Base-by-base conservation (phyloP, 2,329 filamentous ascomycete genomes). In the Trichoderma guizhouense region DNA sequence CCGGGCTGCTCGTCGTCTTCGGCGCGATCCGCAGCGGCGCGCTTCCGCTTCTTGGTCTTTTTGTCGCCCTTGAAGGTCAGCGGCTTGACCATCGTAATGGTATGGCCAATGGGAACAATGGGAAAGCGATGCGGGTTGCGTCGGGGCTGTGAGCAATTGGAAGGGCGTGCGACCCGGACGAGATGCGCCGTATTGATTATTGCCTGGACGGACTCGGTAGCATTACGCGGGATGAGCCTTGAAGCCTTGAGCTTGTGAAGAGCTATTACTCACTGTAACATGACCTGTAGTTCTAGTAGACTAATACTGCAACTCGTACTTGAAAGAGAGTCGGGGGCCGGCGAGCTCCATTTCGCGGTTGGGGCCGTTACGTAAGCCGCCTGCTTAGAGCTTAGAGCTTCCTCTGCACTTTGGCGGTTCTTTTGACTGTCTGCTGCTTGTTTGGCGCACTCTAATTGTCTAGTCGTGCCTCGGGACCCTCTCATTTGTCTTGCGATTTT, bases 1-100 rank as follows among this genome's bases (percentile, higher is more conserved):
- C 70, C 70, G n/a, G 55, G 51, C 12, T 64, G 80, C 39, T 43
- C 39, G 39, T 65, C 80, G 24, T 85, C 83, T 14, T 81, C 80
- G 47, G 84, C 81, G 72, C 86, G 83, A 57, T 89, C 85, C 57
- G 84, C 84, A 67, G 86, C 84, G 62, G 87, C 83, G 76, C 93
- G 90, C 87, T 97, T 98, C 81, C 94, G 89, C 86, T 98, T 98
- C 83, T 96, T 97, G 72, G 89, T 84, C 84, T 96, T 96, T 83
- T 97, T 98, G 84, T 99, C 96, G 86, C 96, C 96, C 84, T 99
- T 99, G 87, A 99, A 99, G 63, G 90, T 87, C 72, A 99, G 88
- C 62, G 95, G 91, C 81, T 97, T 98, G 76, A 97, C 91, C 93
- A 96, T 96, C 73, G 75, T 83, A 32, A 96, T 96, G 73, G 75